phyloP scores from a whole-genome alignment of 164 flowering plant genomes.

The Umbellularia californica region DNA sequence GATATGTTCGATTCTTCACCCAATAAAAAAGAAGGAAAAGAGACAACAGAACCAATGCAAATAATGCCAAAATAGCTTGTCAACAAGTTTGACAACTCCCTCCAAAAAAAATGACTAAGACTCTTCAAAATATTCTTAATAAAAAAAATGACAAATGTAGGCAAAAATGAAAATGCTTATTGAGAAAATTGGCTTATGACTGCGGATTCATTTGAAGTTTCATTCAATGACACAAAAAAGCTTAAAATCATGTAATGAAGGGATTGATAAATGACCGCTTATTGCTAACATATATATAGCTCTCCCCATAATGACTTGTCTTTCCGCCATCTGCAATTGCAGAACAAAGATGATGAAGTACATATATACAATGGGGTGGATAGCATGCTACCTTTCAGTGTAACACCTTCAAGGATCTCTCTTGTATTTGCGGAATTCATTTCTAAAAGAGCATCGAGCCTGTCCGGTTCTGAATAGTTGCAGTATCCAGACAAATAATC shows the following conservation, averaged over 20 bases:
- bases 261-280: slow-evolving; percentile 22
- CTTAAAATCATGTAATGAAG: slow-evolving; percentile 3
- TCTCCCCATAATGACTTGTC: slow-evolving; percentile 20
- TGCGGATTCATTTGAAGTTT: background rate
- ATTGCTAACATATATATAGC: slow-evolving; percentile 29
- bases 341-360: slow-evolving; percentile 23
- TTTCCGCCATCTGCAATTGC: slow-evolving; percentile 33
- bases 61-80: too few relatives aligned
- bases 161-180: too few relatives aligned
- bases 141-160: too few relatives aligned
- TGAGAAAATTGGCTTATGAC: too few relatives aligned
- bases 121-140: too few relatives aligned
- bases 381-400: background rate
- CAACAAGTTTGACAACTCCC: too few relatives aligned
- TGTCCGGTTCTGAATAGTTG: background rate
- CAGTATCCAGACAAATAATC: background rate
- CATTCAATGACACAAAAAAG: background rate
- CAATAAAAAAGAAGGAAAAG: too few relatives aligned
- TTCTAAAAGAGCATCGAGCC: background rate
- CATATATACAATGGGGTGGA: slow-evolving; percentile 36
- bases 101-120: too few relatives aligned
- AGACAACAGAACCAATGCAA: too few relatives aligned
- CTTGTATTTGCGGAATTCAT: background rate
- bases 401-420: background rate
- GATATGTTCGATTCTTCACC: too few relatives aligned